Evolutionary conservation across 2,329 filamentous ascomycete genomes (phyloP).

Genomic region (Penicillium vulpinum): DNA sequence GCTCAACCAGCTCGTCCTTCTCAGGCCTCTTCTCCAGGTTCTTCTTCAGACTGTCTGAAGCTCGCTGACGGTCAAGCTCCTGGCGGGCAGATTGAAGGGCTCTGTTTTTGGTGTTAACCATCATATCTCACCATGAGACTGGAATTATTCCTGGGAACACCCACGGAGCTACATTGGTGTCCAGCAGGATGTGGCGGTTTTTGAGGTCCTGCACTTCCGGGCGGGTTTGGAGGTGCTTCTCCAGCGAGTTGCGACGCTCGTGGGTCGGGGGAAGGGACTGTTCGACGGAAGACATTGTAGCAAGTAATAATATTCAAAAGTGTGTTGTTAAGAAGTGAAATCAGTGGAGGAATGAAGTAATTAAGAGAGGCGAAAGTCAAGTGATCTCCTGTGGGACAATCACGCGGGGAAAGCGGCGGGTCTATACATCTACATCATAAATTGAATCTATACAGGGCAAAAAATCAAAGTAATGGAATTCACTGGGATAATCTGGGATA

Average conservation of each 20-base stretch:
- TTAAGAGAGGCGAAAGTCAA: constrained; percentile 14
- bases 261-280: constrained; percentile 59
- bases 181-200: constrained; percentile 66
- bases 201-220: constrained; percentile 66
- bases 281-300: constrained; percentile 47
- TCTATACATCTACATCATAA: constrained; percentile 4
- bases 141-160: constrained; percentile 21
- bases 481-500: background rate
- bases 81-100: constrained; percentile 62
- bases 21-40: constrained; percentile 64
- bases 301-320: constrained; percentile 11
- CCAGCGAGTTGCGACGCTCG: constrained; percentile 65
- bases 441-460: too few relatives aligned
- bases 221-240: constrained; percentile 70
- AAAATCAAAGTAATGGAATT: background rate
- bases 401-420: constrained; percentile 21
- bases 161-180: constrained; percentile 67
- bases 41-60: constrained; percentile 64
- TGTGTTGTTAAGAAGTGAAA: background rate
- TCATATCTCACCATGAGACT: background rate
- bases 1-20: constrained; percentile 74
- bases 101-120: constrained; percentile 36
- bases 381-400: constrained; percentile 18
- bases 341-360: background rate
- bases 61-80: constrained; percentile 65